Evolutionary conservation across 2,329 filamentous ascomycete species (phyloP).

Genomic region (Ustilaginoidea virens): DNA sequence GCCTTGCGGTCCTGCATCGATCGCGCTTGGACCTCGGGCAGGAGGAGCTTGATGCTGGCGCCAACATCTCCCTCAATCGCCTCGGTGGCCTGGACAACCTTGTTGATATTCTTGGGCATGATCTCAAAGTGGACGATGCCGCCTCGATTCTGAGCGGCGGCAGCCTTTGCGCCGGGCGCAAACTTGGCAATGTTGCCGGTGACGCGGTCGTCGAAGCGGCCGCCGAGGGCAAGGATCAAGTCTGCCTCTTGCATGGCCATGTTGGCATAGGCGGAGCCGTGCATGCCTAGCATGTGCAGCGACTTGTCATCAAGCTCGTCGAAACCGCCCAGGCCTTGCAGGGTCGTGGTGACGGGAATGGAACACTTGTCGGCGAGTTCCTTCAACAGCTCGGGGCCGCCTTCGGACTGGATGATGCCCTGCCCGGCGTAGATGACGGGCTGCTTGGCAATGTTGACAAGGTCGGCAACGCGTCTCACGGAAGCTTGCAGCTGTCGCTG

Average conservation of each 20-base stretch:
- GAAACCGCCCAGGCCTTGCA: slow-evolving; percentile 82
- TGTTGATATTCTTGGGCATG: slow-evolving; percentile 99
- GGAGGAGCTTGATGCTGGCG: slow-evolving; percentile 56
- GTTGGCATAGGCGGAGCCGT: slow-evolving; percentile 93
- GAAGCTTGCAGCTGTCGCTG: slow-evolving; percentile 57
- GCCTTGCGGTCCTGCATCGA: slow-evolving; percentile 52
- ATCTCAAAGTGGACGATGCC: slow-evolving; percentile 98
- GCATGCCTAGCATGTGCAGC: slow-evolving; percentile 97
- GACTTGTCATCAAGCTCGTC: slow-evolving; percentile 91
- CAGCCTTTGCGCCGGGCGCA: slow-evolving; percentile 72
- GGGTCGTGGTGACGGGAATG: slow-evolving; percentile 90
- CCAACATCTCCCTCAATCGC: slow-evolving; percentile 88
- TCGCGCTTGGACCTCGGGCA: slow-evolving; percentile 54
- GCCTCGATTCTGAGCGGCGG: slow-evolving; percentile 70
- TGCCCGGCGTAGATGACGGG: slow-evolving; percentile 92
- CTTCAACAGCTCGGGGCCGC: slow-evolving; percentile 66
- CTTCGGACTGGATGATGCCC: slow-evolving; percentile 65
- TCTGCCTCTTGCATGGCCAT: slow-evolving; percentile 97
- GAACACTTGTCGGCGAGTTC: slow-evolving; percentile 79
- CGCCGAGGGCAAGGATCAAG: slow-evolving; percentile 86
- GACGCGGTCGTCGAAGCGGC: slow-evolving; percentile 92
- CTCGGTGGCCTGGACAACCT: slow-evolving; percentile 92
- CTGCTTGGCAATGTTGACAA: slow-evolving; percentile 84
- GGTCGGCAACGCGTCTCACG: slow-evolving; percentile 60
- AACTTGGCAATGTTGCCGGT: slow-evolving; percentile 72